Evolutionary conservation across 345 rosid genomes (phyloP), one percentile per base, ranked within the genome.

Genomic region (Abelmoschus esculentus): DNA sequence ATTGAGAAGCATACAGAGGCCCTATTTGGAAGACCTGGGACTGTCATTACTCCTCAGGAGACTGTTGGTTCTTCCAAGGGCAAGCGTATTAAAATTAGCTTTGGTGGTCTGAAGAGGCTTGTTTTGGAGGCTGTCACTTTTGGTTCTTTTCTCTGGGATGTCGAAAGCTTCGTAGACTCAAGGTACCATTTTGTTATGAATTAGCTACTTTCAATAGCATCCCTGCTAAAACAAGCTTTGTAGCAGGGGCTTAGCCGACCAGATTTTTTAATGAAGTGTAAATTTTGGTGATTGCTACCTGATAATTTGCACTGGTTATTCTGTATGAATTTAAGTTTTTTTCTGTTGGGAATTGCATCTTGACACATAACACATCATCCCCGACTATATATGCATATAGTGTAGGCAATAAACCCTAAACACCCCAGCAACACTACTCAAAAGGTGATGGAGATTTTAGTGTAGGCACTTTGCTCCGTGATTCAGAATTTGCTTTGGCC

Each of bases 1-100:
- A 84, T 95, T 13, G 97, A 95, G 87, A 95, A 92, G 90, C 99
- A 95, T 74, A 92, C 99, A 0, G 99, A 90, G 81, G 97, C 99
- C 15, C 69, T 95, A 73, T 91, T 91, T 75, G 99, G 99, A 40
- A 83, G 90, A 80, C 96, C 96, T 0, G 98, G 90, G 71, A 90
- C n/a, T n/a, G n/a, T n/a, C n/a, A n/a, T n/a, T n/a, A n/a, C n/a
- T n/a, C n/a, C n/a, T n/a, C n/a, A n/a, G n/a, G n/a, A n/a, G n/a
- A n/a, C 88, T 0, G 83, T 87, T 9, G 97, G 92, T 84, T 76
- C 96, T 73, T 88, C 98, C 0, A 81, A 83, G 52, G 92, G 89
- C 55, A 92, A 90, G 22, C 84, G 70, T 32, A 83, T 95, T 71
- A 85, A 81, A 81, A 90, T 92, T 70, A 95, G 97, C 85, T 92